These are phyloP conservation scores for Chamaecyparis obtusa DNA, from an alignment of 75 land plant genomes.

Conservation along the genomic window DNA sequence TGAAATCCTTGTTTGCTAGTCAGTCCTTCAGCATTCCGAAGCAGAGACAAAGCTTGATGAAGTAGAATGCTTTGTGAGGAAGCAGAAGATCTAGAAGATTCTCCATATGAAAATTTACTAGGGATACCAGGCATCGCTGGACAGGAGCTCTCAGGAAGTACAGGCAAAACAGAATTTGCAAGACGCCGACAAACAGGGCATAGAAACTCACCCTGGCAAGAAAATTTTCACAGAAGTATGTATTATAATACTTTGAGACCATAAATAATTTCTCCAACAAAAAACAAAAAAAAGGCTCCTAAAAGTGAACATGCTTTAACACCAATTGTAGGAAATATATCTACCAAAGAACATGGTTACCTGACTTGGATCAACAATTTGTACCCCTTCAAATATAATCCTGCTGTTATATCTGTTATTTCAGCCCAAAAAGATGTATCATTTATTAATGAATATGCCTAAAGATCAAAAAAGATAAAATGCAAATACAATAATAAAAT, in stretches of 20 bases:
- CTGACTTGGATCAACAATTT: slow-evolving; percentile 88
- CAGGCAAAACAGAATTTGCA: slow-evolving; percentile 88
- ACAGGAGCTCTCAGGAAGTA: slow-evolving; percentile 17
- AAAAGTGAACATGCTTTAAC: neutral
- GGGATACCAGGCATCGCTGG: neutral
- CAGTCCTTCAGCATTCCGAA: slow-evolving; percentile 54
- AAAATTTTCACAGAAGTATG: neutral
- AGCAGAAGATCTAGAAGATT: slow-evolving; percentile 11
- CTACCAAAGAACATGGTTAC: slow-evolving; percentile 28
- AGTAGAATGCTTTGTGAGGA: slow-evolving; percentile 17
- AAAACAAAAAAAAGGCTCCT: neutral
- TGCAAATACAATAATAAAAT: neutral
- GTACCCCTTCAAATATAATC: slow-evolving; percentile 81
- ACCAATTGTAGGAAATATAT: neutral
- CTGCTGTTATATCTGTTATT: slow-evolving; percentile 63
- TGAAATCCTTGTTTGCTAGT: slow-evolving; percentile 40
- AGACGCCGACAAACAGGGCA: slow-evolving; percentile 94
- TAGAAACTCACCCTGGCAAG: slow-evolving; percentile 83
- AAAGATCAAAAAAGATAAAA: neutral
- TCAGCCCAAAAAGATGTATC: neutral
- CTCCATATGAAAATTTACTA: neutral
- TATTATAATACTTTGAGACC: neutral
- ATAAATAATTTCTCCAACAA: neutral
- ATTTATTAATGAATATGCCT: neutral
- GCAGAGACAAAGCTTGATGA: slow-evolving; percentile 56